Percentiles rank a stretch among this genome's conserved stretches.
Evolutionary conservation across 1,284 basidiomycete genomes (phyloP).

Genomic region (Puccinia horiana): DNA sequence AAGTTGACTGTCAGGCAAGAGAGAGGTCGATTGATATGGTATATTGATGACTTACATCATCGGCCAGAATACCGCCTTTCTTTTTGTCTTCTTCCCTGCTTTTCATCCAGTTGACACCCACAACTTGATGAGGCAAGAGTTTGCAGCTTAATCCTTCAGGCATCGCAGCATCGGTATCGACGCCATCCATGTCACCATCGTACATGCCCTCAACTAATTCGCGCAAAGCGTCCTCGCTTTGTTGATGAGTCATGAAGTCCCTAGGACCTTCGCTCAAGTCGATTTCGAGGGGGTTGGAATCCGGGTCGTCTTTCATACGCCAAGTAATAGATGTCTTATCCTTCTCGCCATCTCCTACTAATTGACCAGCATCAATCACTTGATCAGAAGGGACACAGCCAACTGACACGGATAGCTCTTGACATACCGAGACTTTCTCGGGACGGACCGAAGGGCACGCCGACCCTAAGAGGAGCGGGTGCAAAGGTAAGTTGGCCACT

Average conservation of each 20-base stretch:
- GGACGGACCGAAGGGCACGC: neutral
- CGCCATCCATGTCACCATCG: conserved; percentile 66
- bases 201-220: conserved; percentile 61
- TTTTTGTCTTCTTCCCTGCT: conserved; percentile 73
- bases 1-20: neutral
- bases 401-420: neutral
- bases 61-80: conserved; percentile 86
- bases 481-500: neutral
- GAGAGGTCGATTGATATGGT: conserved; percentile 1
- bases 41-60: conserved; percentile 71
- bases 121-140: conserved; percentile 81
- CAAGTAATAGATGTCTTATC: neutral
- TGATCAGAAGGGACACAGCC: neutral
- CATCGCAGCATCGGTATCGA: conserved; percentile 65
- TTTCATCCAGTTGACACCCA: conserved; percentile 83
- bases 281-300: conserved; percentile 21
- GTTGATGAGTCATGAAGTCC: conserved; percentile 57
- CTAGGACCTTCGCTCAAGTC: conserved; percentile 37
- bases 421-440: neutral
- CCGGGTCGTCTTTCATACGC: neutral
- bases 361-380: neutral
- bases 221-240: conserved; percentile 64
- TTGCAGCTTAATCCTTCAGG: conserved; percentile 68
- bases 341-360: neutral
- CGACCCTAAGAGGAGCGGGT: neutral